Evolutionary conservation across 1,139 yeast species (phyloP).

Genomic region (Fermentozyma sake): DNA sequence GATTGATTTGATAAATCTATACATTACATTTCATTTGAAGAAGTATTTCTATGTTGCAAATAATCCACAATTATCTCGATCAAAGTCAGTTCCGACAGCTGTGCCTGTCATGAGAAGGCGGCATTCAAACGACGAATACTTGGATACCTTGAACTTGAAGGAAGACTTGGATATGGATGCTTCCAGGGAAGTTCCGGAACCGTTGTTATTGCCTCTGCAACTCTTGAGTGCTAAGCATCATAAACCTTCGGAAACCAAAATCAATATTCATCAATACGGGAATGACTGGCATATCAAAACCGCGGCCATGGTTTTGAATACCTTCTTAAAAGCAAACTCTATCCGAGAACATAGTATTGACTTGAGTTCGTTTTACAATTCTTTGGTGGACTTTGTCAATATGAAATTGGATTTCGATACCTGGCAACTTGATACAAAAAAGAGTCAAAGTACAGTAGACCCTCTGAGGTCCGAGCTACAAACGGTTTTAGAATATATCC

Average conservation of each 20-base stretch:
- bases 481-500: constrained; percentile 43
- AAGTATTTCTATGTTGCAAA: constrained; percentile 34
- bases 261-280: constrained; percentile 61
- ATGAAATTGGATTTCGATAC: constrained; percentile 74
- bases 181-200: constrained; percentile 1
- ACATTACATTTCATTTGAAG: constrained; percentile 58
- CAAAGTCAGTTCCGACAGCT: background rate
- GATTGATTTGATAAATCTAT: constrained; percentile 56
- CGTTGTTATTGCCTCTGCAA: constrained; percentile 1
- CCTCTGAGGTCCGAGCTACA: constrained; percentile 19
- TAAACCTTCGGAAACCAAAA: constrained; percentile 34
- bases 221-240: constrained; percentile 9
- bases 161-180: constrained; percentile 11
- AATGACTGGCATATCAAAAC: constrained; percentile 77
- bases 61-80: constrained; percentile 10
- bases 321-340: constrained; percentile 52
- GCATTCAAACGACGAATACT: constrained; percentile 10
- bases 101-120: background rate
- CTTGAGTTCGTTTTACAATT: constrained; percentile 64
- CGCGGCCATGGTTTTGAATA: constrained; percentile 55
- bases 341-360: constrained; percentile 36
- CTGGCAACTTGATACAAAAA: constrained; percentile 54
- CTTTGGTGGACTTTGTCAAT: constrained; percentile 76
- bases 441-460: background rate
- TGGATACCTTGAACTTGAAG: constrained; percentile 13